Evolutionary conservation across 2,329 filamentous ascomycete genomes (phyloP).

Genomic region (Fusarium sublunatum): DNA sequence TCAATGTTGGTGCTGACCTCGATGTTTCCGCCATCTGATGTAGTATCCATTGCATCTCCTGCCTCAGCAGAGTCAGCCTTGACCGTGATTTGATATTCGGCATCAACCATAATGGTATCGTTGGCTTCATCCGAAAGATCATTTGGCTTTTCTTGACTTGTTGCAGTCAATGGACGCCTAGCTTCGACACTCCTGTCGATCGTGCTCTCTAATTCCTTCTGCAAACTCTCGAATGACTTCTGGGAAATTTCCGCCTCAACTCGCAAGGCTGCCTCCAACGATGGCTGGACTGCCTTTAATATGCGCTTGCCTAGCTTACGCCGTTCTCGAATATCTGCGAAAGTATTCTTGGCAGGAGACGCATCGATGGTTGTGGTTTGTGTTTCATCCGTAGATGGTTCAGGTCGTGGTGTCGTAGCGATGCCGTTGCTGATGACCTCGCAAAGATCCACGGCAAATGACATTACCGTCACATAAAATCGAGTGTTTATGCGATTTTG

Average conservation of each 20-base stretch:
- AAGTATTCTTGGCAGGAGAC: slow-evolving; percentile 64
- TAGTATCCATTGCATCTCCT: slow-evolving; percentile 52
- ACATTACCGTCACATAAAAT: slow-evolving; percentile 67
- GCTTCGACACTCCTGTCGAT: slow-evolving; percentile 74
- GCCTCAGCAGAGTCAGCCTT: slow-evolving; percentile 46
- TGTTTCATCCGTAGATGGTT: slow-evolving; percentile 42
- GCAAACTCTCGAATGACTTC: slow-evolving; percentile 74
- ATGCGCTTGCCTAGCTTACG: slow-evolving; percentile 91
- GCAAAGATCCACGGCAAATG: slow-evolving; percentile 68
- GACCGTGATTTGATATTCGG: slow-evolving; percentile 61
- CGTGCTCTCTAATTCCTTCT: slow-evolving; percentile 79
- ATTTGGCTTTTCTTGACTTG: slow-evolving; percentile 53
- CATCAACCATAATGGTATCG: slow-evolving; percentile 65
- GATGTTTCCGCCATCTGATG: slow-evolving; percentile 55
- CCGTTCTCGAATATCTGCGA: slow-evolving; percentile 79
- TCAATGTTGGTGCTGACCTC: slow-evolving; percentile 60
- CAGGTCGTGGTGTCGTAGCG: slow-evolving; percentile 53
- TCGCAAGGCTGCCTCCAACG: slow-evolving; percentile 78
- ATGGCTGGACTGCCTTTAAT: slow-evolving; percentile 82
- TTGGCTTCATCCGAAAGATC: slow-evolving; percentile 55
- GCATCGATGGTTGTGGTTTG: slow-evolving; percentile 55
- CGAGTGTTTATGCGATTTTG: slow-evolving; percentile 65
- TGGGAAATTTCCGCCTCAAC: slow-evolving; percentile 85
- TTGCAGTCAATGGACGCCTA: slow-evolving; percentile 56
- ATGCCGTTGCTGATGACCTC: slow-evolving; percentile 65